Evolutionary conservation across 1,284 basidiomycete species (phyloP).

Genomic region (Moesziomyces sp.): DNA sequence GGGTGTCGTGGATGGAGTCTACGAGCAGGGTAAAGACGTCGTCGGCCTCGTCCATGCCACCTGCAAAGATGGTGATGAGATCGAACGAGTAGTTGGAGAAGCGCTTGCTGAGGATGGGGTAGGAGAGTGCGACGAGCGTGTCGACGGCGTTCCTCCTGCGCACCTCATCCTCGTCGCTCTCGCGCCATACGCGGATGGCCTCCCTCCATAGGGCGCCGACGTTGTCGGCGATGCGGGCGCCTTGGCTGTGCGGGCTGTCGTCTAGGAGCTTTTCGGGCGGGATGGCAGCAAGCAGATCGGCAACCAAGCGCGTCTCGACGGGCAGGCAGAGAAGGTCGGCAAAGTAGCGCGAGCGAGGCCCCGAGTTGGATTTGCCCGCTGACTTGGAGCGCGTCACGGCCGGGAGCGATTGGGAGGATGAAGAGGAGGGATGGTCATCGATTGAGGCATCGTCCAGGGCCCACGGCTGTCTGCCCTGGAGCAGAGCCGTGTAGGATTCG

Average conservation of each 20-base stretch:
- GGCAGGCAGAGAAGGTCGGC: conserved; percentile 58
- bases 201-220: conserved; percentile 61
- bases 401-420: conserved; percentile 18
- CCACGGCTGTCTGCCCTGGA: conserved; percentile 61
- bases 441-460: conserved; percentile 4
- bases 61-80: conserved; percentile 59
- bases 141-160: conserved; percentile 58
- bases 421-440: conserved; percentile 1
- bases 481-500: conserved; percentile 49
- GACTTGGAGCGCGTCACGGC: conserved; percentile 32
- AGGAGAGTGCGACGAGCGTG: conserved; percentile 57
- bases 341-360: conserved; percentile 59
- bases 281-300: conserved; percentile 43
- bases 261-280: conserved; percentile 46
- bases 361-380: conserved; percentile 56
- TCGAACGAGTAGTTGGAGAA: conserved; percentile 62
- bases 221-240: conserved; percentile 56
- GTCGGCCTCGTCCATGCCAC: conserved; percentile 65
- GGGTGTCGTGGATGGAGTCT: conserved; percentile 51
- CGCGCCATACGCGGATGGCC: conserved; percentile 51
- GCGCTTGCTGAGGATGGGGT: conserved; percentile 55
- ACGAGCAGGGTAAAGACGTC: conserved; percentile 60
- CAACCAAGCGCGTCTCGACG: conserved; percentile 52
- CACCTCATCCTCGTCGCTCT: conserved; percentile 53
- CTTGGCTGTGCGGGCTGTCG: conserved; percentile 47